phyloP scores from a whole-genome alignment of 768 basidiomycete species.

The Chalciporus chontae region DNA sequence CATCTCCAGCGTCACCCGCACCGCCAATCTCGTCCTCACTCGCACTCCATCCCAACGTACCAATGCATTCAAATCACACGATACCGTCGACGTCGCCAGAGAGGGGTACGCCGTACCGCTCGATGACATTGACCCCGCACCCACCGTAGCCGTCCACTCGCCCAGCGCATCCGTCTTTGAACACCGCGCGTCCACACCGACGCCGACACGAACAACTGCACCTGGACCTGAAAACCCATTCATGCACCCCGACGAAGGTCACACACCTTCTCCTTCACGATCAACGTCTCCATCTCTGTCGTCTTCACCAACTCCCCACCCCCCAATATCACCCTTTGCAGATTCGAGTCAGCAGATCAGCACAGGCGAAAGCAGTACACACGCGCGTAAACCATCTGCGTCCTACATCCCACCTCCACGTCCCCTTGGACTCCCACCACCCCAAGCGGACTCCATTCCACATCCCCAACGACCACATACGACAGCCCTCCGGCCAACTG shows the following conservation, averaged over 20 bases:
- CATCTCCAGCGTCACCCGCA: slow-evolving; percentile 54
- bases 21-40: slow-evolving; percentile 57
- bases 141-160: slow-evolving; percentile 33
- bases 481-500: slow-evolving; percentile 35
- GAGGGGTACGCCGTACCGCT: slow-evolving; percentile 43
- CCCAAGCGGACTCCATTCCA: slow-evolving; percentile 37
- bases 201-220: not conserved
- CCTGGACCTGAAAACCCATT: slow-evolving; percentile 41
- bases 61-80: slow-evolving; percentile 48
- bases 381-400: not conserved
- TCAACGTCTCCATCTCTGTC: not conserved
- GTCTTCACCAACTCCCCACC: not conserved
- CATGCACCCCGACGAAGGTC: slow-evolving; percentile 28
- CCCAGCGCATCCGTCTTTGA: slow-evolving; percentile 18
- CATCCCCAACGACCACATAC: slow-evolving; percentile 34
- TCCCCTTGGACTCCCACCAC: slow-evolving; percentile 58
- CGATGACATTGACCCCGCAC: slow-evolving; percentile 42
- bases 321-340: slow-evolving; percentile 33
- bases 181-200: slow-evolving; percentile 18
- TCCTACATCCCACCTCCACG: slow-evolving; percentile 42
- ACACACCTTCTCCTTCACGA: not conserved
- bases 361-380: not conserved
- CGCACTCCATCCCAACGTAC: slow-evolving; percentile 34
- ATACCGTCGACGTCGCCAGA: slow-evolving; percentile 42
- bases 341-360: slow-evolving; percentile 28